These are phyloP conservation scores for Lithospermum erythrorhizon DNA, from an alignment of 257 asterid genomes.

Conservation along the genomic window DNA sequence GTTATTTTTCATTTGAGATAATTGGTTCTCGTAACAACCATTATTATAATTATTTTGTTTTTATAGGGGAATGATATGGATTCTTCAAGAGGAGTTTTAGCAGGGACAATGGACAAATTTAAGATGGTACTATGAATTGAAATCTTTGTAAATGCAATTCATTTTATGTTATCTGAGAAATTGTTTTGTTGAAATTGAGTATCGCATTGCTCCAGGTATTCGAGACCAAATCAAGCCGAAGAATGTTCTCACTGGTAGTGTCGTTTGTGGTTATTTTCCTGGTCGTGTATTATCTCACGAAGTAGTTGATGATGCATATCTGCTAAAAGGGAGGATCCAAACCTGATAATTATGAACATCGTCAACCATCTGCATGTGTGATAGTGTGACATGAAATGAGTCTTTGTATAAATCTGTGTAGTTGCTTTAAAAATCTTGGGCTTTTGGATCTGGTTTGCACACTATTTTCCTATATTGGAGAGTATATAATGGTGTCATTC, in stretches of 20 bases:
- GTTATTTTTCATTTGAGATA: not conserved
- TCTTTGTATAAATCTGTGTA: not conserved
- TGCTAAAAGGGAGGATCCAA: not conserved
- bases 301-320: conserved; percentile 23
- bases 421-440: not conserved
- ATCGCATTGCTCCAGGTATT: conserved; percentile 44
- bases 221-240: conserved; percentile 85
- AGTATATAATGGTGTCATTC: not conserved
- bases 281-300: conserved; percentile 69
- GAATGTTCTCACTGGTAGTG: conserved; percentile 73
- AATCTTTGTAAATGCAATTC: not conserved
- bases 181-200: not conserved
- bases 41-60: not conserved
- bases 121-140: conserved; percentile 46
- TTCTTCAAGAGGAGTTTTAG: conserved; percentile 77
- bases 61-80: conserved; percentile 90
- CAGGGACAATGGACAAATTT: conserved; percentile 95
- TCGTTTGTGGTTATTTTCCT: conserved; percentile 77
- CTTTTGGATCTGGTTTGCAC: not conserved
- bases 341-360: not conserved
- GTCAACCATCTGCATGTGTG: not conserved
- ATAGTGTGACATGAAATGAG: not conserved
- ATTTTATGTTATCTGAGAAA: not conserved
- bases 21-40: not conserved
- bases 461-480: not conserved